Evolutionary conservation across 805 yeast species (phyloP).

Genomic region (Metschnikowia continentalis): DNA sequence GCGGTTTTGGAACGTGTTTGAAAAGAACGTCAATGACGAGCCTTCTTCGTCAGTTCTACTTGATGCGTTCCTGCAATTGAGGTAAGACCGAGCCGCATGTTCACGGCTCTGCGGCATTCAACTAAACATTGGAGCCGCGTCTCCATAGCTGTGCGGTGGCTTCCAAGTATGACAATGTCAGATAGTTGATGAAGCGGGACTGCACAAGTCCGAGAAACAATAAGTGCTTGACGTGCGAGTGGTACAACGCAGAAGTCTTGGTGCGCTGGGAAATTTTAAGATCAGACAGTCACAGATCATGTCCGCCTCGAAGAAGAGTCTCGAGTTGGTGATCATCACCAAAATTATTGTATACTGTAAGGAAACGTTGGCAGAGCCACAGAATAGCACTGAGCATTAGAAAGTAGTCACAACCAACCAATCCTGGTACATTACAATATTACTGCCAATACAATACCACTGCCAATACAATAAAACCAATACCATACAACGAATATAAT

Average conservation of each 20-base stretch:
- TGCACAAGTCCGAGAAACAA: background rate
- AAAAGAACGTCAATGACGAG: conserved; percentile 57
- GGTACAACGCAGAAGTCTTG: background rate
- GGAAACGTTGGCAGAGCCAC: background rate
- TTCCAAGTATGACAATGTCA: background rate
- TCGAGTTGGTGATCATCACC: too few relatives aligned
- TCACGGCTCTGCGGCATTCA: too few relatives aligned
- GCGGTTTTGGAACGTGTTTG: conserved; percentile 93
- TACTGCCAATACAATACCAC: too few relatives aligned
- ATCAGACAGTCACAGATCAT: background rate
- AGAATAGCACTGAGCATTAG: too few relatives aligned
- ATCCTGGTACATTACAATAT: too few relatives aligned
- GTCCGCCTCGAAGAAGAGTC: too few relatives aligned
- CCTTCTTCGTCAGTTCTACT: conserved; percentile 61
- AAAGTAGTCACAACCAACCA: too few relatives aligned
- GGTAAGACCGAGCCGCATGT: conserved; percentile 29
- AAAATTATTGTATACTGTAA: background rate
- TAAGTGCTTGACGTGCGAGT: background rate
- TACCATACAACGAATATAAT: too few relatives aligned
- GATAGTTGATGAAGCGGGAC: background rate
- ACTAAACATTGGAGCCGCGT: too few relatives aligned
- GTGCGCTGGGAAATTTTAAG: background rate
- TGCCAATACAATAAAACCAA: too few relatives aligned
- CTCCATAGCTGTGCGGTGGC: too few relatives aligned
- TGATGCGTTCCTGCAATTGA: conserved; percentile 70